phyloP scores from a whole-genome alignment of 2,329 filamentous ascomycete genomes.

The Teratosphaeria destructans region DNA sequence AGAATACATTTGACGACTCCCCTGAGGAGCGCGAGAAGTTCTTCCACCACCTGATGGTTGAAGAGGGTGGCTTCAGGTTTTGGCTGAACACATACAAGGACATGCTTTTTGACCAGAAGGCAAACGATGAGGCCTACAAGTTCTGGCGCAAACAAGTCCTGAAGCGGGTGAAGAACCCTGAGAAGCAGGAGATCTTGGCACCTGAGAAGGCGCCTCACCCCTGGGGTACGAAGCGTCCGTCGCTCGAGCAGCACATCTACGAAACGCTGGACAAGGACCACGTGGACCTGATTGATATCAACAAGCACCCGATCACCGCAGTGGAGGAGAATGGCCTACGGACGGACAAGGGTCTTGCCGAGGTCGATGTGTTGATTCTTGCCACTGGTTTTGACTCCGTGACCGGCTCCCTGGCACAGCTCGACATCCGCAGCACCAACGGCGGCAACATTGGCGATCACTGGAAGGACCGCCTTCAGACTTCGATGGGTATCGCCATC shows the following conservation, averaged over 20 bases:
- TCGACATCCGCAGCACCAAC: conserved; percentile 25
- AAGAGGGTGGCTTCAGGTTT: conserved; percentile 33
- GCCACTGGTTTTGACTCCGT: conserved; percentile 36
- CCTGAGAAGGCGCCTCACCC: conserved; percentile 43
- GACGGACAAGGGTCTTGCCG: conserved; percentile 30
- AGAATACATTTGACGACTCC: conserved; percentile 37
- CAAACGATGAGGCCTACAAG: conserved; percentile 29
- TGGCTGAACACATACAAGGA: conserved; percentile 30
- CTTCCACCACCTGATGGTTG: conserved; percentile 13
- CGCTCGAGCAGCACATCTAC: conserved; percentile 36
- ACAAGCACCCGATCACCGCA: conserved; percentile 29
- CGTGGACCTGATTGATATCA: conserved; percentile 32
- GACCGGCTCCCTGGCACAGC: conserved; percentile 26
- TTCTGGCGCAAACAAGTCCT: conserved; percentile 32
- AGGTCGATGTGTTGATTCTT: conserved; percentile 34
- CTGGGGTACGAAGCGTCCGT: conserved; percentile 37
- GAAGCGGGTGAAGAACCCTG: conserved; percentile 40
- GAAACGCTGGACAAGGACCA: conserved; percentile 32
- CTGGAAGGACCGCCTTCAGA: conserved; percentile 33
- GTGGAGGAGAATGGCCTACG: conserved; percentile 31
- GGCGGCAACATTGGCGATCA: conserved; percentile 32
- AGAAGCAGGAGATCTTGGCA: conserved; percentile 41
- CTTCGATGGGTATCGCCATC: conserved; percentile 30
- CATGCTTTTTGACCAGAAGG: conserved; percentile 25
- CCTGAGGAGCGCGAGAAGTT: conserved; percentile 39